These are phyloP conservation scores for Delonix regia DNA, from an alignment of 306 rosid genomes.

Conservation along the genomic window DNA sequence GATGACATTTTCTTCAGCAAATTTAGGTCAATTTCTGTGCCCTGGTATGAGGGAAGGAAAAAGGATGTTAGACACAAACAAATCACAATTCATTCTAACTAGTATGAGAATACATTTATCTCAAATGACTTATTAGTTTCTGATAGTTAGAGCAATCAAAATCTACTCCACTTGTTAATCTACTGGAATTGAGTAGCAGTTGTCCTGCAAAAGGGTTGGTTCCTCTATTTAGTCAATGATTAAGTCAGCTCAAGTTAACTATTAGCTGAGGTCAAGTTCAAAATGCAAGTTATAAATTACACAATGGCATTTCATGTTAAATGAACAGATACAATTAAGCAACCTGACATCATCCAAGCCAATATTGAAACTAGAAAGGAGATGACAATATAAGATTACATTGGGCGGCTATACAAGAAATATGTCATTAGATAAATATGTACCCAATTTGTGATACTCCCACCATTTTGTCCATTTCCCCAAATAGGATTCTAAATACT, in stretches of 20 bases:
- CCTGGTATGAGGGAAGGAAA: constrained; percentile 47
- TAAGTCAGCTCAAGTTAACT: constrained; percentile 5
- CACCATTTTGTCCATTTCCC: background rate
- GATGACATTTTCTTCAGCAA: constrained; percentile 62
- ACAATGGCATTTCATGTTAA: constrained; percentile 16
- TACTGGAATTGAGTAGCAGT: background rate
- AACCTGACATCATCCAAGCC: background rate
- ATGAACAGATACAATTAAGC: background rate
- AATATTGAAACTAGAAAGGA: background rate
- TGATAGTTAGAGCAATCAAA: background rate
- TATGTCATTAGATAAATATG: background rate
- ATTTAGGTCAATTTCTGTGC: constrained; percentile 57
- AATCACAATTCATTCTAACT: constrained; percentile 13
- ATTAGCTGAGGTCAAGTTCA: background rate
- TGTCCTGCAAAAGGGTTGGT: background rate
- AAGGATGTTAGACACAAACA: constrained; percentile 15
- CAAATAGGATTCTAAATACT: background rate
- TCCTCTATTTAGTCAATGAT: background rate
- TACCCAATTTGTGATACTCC: background rate
- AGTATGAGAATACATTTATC: background rate
- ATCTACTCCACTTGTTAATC: background rate
- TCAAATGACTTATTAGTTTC: constrained; percentile 9
- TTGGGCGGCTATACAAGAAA: background rate
- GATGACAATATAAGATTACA: background rate
- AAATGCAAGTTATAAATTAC: background rate